Percentiles rank a stretch among this genome's conserved stretches.
phyloP scores from a whole-genome alignment of 2,329 filamentous ascomycete genomes.

The Camillea tinctor region DNA sequence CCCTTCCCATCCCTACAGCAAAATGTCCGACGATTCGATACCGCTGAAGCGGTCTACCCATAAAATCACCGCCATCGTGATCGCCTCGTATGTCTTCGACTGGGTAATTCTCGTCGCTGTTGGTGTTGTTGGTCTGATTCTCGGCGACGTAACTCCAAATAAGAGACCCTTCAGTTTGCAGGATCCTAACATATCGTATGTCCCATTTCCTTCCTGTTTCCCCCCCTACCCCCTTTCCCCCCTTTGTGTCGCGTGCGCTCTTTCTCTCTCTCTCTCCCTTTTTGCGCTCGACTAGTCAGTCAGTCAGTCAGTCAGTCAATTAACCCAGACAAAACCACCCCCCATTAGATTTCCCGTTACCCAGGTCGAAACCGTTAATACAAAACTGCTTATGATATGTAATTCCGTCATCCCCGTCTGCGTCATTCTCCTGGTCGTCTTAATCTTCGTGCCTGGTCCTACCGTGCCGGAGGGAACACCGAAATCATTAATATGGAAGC shows the following conservation, averaged over 20 bases:
- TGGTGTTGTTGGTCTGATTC: slow-evolving; percentile 56
- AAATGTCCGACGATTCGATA: slow-evolving; percentile 28
- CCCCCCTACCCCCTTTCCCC: not conserved
- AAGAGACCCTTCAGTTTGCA: slow-evolving; percentile 69
- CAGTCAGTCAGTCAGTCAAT: not conserved
- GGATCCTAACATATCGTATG: slow-evolving; percentile 73
- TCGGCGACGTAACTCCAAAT: slow-evolving; percentile 62
- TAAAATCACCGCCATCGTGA: slow-evolving; percentile 39
- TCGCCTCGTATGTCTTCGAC: slow-evolving; percentile 69
- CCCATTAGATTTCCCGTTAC: slow-evolving; percentile 65
- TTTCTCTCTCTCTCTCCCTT: no score
- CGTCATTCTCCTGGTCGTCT: slow-evolving; percentile 66
- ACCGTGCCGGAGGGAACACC: slow-evolving; percentile 64
- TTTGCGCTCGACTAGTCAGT: not conserved
- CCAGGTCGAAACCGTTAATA: slow-evolving; percentile 69
- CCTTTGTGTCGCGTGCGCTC: slow-evolving; percentile 4
- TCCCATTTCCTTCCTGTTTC: slow-evolving; percentile 6
- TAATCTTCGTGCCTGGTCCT: slow-evolving; percentile 71
- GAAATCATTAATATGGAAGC: slow-evolving; percentile 65
- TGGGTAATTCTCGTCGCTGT: slow-evolving; percentile 67
- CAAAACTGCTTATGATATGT: slow-evolving; percentile 63
- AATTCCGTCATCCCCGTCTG: slow-evolving; percentile 62
- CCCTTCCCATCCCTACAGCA: slow-evolving; percentile 27
- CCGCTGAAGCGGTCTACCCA: slow-evolving; percentile 17
- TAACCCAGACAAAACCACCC: no score